Percentiles rank a stretch among this genome's conserved stretches.
These are phyloP conservation scores for Iris pallida DNA, from an alignment of 116 monocot genomes.

Conservation along the genomic window DNA sequence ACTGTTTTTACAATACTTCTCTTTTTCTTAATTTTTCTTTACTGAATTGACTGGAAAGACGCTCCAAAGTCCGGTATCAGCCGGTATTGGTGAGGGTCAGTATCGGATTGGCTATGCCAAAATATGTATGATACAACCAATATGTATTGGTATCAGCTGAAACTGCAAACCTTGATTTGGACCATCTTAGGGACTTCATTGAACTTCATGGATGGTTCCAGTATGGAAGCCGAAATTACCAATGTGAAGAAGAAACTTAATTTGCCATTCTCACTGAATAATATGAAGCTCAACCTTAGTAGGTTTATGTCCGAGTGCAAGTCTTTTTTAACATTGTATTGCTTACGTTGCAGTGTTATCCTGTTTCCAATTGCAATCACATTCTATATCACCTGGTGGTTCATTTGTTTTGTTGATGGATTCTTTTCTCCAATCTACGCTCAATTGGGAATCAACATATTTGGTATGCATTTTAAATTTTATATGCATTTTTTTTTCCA, in stretches of 20 bases:
- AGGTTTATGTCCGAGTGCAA: background rate
- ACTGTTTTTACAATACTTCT: too few species aligned
- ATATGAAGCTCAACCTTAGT: background rate
- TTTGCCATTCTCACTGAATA: background rate
- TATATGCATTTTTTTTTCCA: background rate
- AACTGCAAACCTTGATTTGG: too few species aligned
- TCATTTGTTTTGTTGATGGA: constrained; percentile 63
- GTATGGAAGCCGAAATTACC: too few species aligned
- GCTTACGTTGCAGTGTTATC: constrained; percentile 39
- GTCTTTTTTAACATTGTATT: constrained; percentile 1
- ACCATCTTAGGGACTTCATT: background rate
- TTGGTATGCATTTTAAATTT: constrained; percentile 33
- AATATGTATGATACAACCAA: too few species aligned
- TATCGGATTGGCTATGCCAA: too few species aligned
- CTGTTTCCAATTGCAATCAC: constrained; percentile 58
- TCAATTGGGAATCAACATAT: constrained; percentile 45
- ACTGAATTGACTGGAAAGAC: too few species aligned
- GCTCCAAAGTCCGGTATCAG: too few species aligned
- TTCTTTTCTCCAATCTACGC: constrained; percentile 61
- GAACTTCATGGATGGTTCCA: background rate
- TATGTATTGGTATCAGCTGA: too few species aligned
- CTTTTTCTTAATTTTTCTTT: too few species aligned
- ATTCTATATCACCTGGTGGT: constrained; percentile 68
- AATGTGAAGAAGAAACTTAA: too few species aligned
- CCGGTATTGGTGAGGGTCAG: too few species aligned